phyloP scores from a whole-genome alignment of 2,329 filamentous ascomycete genomes.

The Penicillium sp. region DNA sequence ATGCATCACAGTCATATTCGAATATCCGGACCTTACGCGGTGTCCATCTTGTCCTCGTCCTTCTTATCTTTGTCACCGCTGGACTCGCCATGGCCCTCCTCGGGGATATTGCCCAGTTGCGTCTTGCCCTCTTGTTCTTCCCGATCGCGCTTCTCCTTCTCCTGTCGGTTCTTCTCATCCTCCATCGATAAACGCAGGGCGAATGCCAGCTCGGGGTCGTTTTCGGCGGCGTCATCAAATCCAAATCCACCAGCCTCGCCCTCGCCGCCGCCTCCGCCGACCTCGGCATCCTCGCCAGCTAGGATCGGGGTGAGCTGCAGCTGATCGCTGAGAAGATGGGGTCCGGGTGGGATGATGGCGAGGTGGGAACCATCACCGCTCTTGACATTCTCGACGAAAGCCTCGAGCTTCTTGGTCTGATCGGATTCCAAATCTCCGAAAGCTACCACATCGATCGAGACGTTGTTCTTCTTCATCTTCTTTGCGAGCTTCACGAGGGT shows the following conservation, averaged over 20 bases:
- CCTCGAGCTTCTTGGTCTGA: conserved; percentile 82
- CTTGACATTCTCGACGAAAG: conserved; percentile 93
- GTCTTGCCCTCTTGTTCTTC: conserved; percentile 71
- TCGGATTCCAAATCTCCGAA: conserved; percentile 94
- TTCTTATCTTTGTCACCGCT: conserved; percentile 58
- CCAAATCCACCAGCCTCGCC: conserved; percentile 60
- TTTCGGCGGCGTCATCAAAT: conserved; percentile 80
- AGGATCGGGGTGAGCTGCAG: conserved; percentile 87
- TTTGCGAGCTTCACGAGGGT: conserved; percentile 84
- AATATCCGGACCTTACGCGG: conserved; percentile 57
- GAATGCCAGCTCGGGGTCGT: conserved; percentile 87
- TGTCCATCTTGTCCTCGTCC: conserved; percentile 84
- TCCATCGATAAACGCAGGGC: conserved; percentile 97
- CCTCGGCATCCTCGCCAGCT: conserved; percentile 72
- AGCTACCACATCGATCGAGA: conserved; percentile 89
- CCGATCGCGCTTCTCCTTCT: conserved; percentile 77
- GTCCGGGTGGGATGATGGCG: conserved; percentile 84
- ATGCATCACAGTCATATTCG: conserved; percentile 38
- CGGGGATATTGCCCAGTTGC: conserved; percentile 76
- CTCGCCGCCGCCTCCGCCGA: conserved; percentile 47
- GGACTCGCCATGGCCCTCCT: conserved; percentile 68
- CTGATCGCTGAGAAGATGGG: conserved; percentile 88
- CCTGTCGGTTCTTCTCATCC: conserved; percentile 91
- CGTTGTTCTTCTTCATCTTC: conserved; percentile 98
- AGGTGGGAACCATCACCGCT: conserved; percentile 87